A percentile compares a stretch with the other conserved stretches of the same genome.
Evolutionary conservation across 1,139 yeast species (phyloP).

Genomic region (Casaregolazyma suthepensis): DNA sequence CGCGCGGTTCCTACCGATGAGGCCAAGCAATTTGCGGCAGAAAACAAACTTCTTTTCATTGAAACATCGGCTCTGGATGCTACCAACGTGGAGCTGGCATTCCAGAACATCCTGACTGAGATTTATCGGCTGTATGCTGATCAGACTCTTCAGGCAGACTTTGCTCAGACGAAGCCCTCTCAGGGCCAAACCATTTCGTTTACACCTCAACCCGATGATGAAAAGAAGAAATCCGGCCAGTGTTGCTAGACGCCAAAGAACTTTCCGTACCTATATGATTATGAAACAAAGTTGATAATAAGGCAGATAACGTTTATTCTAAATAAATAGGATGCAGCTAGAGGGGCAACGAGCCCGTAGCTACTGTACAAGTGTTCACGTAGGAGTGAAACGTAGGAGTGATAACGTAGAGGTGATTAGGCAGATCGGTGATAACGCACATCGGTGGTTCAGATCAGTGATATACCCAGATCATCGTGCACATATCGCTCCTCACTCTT

Average conservation of each 20-base stretch:
- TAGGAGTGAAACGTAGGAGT: no score
- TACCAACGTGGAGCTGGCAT: constrained; percentile 90
- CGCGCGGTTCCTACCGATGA: constrained; percentile 98
- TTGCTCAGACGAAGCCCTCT: constrained; percentile 45
- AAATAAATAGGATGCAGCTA: not conserved
- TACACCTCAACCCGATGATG: constrained; percentile 89
- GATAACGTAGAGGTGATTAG: no score
- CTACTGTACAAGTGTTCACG: no score
- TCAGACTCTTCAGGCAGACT: constrained; percentile 37
- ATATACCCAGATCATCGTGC: no score
- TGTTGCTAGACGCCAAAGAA: constrained; percentile 28
- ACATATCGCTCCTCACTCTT: not conserved
- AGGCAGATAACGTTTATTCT: not conserved
- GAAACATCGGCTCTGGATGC: constrained; percentile 97
- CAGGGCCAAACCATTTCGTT: constrained; percentile 87
- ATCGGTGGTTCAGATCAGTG: no score
- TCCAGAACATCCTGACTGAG: constrained; percentile 85
- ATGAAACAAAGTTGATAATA: not conserved
- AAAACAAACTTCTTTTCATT: constrained; percentile 84
- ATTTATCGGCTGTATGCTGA: constrained; percentile 79
- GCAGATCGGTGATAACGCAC: no score
- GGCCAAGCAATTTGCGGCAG: constrained; percentile 90
- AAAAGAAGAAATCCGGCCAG: constrained; percentile 62
- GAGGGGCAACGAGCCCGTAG: no score
- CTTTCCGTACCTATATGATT: not conserved